Evolutionary conservation across 2,329 filamentous ascomycete species (phyloP).

Genomic region (Claviceps arundinis): DNA sequence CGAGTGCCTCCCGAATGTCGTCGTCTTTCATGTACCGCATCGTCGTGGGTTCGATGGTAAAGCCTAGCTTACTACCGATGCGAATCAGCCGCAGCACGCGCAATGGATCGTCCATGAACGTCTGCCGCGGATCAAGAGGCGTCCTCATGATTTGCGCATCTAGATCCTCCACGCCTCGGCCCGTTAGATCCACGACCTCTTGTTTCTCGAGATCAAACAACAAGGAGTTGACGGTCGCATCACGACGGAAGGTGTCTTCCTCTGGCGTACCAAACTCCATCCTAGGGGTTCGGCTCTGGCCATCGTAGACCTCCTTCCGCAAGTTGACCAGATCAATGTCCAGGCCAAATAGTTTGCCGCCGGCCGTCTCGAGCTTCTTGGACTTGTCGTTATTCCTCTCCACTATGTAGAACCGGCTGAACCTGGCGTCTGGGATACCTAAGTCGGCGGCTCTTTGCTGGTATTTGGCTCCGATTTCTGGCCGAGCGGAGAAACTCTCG

Average conservation of each 20-base stretch:
- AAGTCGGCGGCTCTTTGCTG: slow-evolving; percentile 3
- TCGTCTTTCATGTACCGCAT: slow-evolving; percentile 3
- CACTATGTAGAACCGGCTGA: slow-evolving; percentile 6
- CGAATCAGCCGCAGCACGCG: slow-evolving; percentile 8
- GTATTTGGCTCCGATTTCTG: slow-evolving; percentile 2
- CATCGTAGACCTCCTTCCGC: slow-evolving; percentile 9
- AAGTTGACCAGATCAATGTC: slow-evolving; percentile 11
- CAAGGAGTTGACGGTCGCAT: slow-evolving; percentile 9
- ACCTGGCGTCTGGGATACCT: slow-evolving; percentile 2
- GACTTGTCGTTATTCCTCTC: slow-evolving; percentile 7
- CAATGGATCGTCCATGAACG: slow-evolving; percentile 10
- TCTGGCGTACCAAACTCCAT: slow-evolving; percentile 10
- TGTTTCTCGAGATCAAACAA: slow-evolving; percentile 8
- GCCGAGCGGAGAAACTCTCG: slow-evolving; percentile 3
- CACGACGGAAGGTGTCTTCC: slow-evolving; percentile 9
- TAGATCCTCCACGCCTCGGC: slow-evolving; percentile 5
- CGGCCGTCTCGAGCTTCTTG: slow-evolving; percentile 10
- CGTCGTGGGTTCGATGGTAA: slow-evolving; percentile 3
- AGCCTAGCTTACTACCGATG: slow-evolving; percentile 7
- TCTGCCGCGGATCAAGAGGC: slow-evolving; percentile 8
- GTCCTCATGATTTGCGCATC: slow-evolving; percentile 8
- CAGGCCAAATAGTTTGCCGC: slow-evolving; percentile 8
- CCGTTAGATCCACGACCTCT: slow-evolving; percentile 9
- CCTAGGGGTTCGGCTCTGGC: slow-evolving; percentile 7
- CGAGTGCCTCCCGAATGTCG: slow-evolving; percentile 4